Percentiles rank a stretch among this genome's conserved stretches.
Conservation (phyloP, 2,329 filamentous ascomycete species). For the Fusarium nelsonii region DNA sequence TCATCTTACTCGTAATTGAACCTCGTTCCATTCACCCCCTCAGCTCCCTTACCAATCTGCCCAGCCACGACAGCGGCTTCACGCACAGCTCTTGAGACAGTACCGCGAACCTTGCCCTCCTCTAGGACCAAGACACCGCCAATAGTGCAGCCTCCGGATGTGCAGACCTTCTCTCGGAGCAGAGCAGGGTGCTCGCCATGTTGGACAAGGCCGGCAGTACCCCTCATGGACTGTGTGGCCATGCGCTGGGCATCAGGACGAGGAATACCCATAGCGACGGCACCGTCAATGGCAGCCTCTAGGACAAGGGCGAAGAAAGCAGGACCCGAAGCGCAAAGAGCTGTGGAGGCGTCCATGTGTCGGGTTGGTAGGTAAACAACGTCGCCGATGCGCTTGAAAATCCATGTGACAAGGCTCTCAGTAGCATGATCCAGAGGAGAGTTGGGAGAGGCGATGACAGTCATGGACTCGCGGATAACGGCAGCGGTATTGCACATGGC, state of each 20-base stretch:
- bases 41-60: conserved; percentile 63
- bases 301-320: conserved; percentile 82
- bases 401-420: conserved; percentile 75
- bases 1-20: conserved; percentile 33
- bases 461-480: conserved; percentile 84
- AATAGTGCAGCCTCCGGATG: conserved; percentile 83
- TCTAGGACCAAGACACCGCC: conserved; percentile 79
- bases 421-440: conserved; percentile 68
- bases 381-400: conserved; percentile 80
- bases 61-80: conserved; percentile 78
- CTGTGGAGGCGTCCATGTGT: conserved; percentile 79
- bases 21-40: conserved; percentile 55
- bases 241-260: conserved; percentile 79
- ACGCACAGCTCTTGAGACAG: conserved; percentile 74
- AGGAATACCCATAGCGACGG: conserved; percentile 82
- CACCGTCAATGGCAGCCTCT: conserved; percentile 81
- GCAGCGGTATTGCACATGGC: conserved; percentile 90
- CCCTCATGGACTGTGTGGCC: conserved; percentile 83
- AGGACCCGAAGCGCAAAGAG: conserved; percentile 79
- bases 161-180: conserved; percentile 80
- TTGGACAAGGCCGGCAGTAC: conserved; percentile 76
- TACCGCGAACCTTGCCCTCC: conserved; percentile 76
- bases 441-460: conserved; percentile 75
- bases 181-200: conserved; percentile 80
- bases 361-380: conserved; percentile 75